Evolutionary conservation across 257 asterid genomes (phyloP).

Genomic region (Plectranthus barbatus): DNA sequence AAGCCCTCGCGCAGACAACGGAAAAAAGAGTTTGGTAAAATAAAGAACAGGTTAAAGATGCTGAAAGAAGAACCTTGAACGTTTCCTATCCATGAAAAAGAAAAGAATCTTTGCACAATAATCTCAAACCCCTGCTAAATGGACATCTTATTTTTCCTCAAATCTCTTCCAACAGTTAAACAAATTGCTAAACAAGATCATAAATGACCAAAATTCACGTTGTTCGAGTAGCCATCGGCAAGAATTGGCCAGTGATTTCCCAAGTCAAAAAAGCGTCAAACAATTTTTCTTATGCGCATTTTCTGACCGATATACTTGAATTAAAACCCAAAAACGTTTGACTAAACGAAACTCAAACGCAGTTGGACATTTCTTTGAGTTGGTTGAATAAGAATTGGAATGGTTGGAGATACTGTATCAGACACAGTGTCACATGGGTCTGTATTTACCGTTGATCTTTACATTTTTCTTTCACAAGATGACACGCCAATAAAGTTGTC

Average conservation of each 20-base stretch:
- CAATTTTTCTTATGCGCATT: too few relatives aligned
- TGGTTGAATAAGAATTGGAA: constrained; percentile 20
- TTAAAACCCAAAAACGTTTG: constrained; percentile 44
- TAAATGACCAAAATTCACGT: constrained; percentile 10
- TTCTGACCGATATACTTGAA: not conserved
- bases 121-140: not conserved
- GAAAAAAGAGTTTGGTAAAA: constrained; percentile 21
- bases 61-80: constrained; percentile 11
- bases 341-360: constrained; percentile 43
- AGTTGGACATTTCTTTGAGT: constrained; percentile 18
- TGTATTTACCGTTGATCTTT: too few relatives aligned
- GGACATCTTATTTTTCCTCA: constrained; percentile 2
- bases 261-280: constrained; percentile 26
- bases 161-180: not conserved
- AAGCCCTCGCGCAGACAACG: constrained; percentile 30
- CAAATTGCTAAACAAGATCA: not conserved
- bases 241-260: constrained; percentile 8
- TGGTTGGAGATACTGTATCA: not conserved
- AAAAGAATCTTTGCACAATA: constrained; percentile 13
- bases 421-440: not conserved
- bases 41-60: constrained; percentile 11
- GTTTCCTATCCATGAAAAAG: constrained; percentile 13
- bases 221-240: not conserved
- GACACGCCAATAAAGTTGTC: too few relatives aligned
- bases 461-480: too few relatives aligned